A percentile compares a stretch with the other conserved stretches of the same genome.
These are phyloP conservation scores for Emiliania huxleyi DNA, from an alignment of 78 protist genomes.

Conservation along the genomic window DNA sequence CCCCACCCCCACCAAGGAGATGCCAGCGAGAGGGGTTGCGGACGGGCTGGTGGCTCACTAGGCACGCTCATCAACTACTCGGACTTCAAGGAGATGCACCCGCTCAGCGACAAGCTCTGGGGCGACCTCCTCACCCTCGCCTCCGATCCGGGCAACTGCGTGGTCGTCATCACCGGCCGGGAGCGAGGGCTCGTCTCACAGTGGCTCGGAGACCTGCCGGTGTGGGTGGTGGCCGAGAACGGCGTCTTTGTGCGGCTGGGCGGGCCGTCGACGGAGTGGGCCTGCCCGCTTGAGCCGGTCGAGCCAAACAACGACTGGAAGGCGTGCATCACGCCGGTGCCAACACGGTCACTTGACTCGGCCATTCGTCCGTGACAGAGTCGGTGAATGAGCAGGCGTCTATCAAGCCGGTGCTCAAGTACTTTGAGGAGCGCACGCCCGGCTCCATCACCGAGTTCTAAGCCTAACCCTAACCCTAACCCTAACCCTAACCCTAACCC, in stretches of 20 bases:
- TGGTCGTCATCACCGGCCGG: neutral
- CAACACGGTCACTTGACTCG: too few species aligned
- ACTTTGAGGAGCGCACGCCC: constrained; percentile 8
- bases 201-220: neutral
- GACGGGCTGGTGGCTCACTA: neutral
- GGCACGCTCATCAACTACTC: neutral
- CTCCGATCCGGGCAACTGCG: neutral
- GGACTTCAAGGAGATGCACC: neutral
- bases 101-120: neutral
- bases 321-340: too few species aligned
- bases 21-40: too few species aligned
- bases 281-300: neutral
- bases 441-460: neutral
- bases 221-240: constrained; percentile 1
- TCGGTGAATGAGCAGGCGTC: too few species aligned
- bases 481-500: too few species aligned
- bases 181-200: neutral
- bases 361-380: too few species aligned
- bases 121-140: neutral
- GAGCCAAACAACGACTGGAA: neutral
- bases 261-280: neutral
- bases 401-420: neutral
- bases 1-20: neutral
- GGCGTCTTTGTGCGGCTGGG: neutral
- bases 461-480: too few species aligned